A percentile compares a stretch with the other conserved stretches of the same genome.
phyloP scores from a whole-genome alignment of 768 basidiomycete genomes.

The Leccinum incarnatum region DNA sequence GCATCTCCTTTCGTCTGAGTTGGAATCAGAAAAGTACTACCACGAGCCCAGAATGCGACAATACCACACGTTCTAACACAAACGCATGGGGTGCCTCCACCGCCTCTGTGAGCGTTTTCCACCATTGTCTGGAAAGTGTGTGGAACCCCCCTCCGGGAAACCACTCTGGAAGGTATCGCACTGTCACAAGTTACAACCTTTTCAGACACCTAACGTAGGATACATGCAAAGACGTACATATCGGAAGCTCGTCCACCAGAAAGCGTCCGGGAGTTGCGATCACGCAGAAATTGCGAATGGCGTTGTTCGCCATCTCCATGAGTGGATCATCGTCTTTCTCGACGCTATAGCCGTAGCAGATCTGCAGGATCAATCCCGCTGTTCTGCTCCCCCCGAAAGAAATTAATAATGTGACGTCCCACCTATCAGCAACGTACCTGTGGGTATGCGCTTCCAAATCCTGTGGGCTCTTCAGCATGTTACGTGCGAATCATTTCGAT shows the following conservation, averaged over 20 bases:
- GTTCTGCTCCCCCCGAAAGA: slow-evolving; percentile 22
- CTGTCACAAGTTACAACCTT: neutral
- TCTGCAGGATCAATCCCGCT: slow-evolving; percentile 33
- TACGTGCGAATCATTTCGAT: slow-evolving; percentile 2
- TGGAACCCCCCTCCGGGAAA: slow-evolving; percentile 21
- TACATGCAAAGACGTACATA: slow-evolving; percentile 5
- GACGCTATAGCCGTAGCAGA: slow-evolving; percentile 38
- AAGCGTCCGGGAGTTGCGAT: slow-evolving; percentile 8
- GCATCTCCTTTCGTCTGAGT: slow-evolving; percentile 12
- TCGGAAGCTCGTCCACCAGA: slow-evolving; percentile 8
- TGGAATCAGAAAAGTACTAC: neutral
- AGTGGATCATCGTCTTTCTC: slow-evolving; percentile 32
- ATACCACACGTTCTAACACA: slow-evolving; percentile 11
- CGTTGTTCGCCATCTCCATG: slow-evolving; percentile 26
- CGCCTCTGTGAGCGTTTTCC: slow-evolving; percentile 1
- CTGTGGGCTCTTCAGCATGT: slow-evolving; percentile 2
- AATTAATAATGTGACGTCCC: neutral
- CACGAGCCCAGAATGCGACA: too few relatives aligned
- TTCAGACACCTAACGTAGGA: neutral
- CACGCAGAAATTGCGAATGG: slow-evolving; percentile 13
- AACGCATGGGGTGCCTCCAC: slow-evolving; percentile 2
- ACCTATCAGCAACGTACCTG: neutral
- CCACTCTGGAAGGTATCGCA: slow-evolving; percentile 21
- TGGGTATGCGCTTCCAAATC: slow-evolving; percentile 4
- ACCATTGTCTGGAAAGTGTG: slow-evolving; percentile 7